phyloP scores from a whole-genome alignment of 257 asterid species.

The Solanum megistacrolobum region DNA sequence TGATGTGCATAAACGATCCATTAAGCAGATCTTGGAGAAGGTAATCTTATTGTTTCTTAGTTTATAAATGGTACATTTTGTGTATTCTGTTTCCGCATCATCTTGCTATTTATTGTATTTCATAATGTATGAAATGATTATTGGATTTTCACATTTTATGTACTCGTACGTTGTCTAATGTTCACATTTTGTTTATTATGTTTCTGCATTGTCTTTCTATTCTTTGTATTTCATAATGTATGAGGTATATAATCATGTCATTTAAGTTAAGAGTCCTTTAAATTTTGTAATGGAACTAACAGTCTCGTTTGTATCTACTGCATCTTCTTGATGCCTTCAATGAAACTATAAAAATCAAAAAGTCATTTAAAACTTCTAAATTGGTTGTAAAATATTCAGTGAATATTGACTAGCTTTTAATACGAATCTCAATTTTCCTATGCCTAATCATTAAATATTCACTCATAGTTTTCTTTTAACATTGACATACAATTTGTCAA shows the following conservation, averaged over 20 bases:
- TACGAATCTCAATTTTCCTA: not conserved
- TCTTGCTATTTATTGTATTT: not conserved
- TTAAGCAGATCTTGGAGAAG: constrained; percentile 51
- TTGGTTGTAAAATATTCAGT: not conserved
- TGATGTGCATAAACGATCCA: constrained; percentile 72
- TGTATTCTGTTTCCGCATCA: not conserved
- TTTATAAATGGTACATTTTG: not conserved
- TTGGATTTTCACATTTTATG: not conserved
- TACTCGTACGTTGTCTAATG: not conserved
- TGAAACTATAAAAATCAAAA: not conserved
- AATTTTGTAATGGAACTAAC: not conserved
- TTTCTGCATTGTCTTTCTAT: not conserved
- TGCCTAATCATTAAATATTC: not conserved
- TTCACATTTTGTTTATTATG: not conserved
- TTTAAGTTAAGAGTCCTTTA: not conserved
- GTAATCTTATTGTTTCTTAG: constrained; percentile 13
- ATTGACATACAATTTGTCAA: not conserved
- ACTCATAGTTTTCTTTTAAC: not conserved
- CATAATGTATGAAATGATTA: not conserved
- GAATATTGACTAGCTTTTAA: not conserved
- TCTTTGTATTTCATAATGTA: not conserved
- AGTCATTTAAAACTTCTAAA: not conserved
- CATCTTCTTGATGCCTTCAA: not conserved
- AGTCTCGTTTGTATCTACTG: not conserved
- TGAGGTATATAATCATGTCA: not conserved